Percentiles rank a stretch among this genome's conserved stretches.
These are phyloP conservation scores for Trypanosoma rangeli DNA, from an alignment of 208 protist species.

Conservation along the genomic window DNA sequence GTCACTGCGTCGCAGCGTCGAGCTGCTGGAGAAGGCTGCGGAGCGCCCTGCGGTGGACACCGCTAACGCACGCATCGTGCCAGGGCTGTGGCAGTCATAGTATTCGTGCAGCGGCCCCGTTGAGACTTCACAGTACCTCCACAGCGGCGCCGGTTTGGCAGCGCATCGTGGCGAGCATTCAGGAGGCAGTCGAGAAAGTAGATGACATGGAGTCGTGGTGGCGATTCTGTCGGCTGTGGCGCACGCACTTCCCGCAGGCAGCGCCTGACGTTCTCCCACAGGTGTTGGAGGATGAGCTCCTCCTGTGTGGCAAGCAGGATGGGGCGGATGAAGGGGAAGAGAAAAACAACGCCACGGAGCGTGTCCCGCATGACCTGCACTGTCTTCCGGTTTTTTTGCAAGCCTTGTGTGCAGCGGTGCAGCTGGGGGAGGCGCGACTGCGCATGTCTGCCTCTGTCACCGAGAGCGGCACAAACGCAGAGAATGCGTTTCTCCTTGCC, in stretches of 20 bases:
- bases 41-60: background rate
- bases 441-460: background rate
- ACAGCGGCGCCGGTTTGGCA: constrained; percentile 13
- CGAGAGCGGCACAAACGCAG: background rate
- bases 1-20: background rate
- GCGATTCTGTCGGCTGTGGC: constrained; percentile 23
- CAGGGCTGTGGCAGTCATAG: background rate
- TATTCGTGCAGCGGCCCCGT: background rate
- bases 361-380: constrained; percentile 22
- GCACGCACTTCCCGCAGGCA: constrained; percentile 15
- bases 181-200: background rate
- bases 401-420: constrained; percentile 22
- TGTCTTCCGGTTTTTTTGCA: constrained; percentile 29
- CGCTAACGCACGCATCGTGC: background rate
- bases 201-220: constrained; percentile 15
- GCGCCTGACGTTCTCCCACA: background rate
- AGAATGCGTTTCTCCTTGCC: constrained; percentile 2
- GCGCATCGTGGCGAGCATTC: constrained; percentile 19
- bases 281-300: constrained; percentile 20
- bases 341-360: background rate
- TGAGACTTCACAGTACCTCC: background rate
- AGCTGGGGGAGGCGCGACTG: constrained; percentile 5
- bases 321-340: background rate
- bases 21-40: background rate
- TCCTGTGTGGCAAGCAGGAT: background rate